Evolutionary conservation across 1,139 yeast genomes (phyloP).

Genomic region (Taiozyma sp.): DNA sequence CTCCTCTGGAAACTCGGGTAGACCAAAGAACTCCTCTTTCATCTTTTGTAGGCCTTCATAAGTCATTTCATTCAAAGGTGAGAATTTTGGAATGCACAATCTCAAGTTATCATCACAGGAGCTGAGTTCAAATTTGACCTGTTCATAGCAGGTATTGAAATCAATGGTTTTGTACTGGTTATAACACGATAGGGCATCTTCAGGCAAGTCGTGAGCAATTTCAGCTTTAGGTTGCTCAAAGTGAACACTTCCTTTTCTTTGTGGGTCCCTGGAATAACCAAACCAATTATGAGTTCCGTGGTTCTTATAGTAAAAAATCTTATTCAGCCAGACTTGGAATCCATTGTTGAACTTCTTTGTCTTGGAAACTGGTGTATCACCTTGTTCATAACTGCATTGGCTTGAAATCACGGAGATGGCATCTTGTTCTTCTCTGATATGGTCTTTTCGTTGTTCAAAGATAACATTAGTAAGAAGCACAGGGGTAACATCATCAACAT

Average conservation of each 20-base stretch:
- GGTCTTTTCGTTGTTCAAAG: not conserved
- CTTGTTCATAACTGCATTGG: constrained; percentile 5
- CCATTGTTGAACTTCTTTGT: constrained; percentile 4
- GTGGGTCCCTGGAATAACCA: not conserved
- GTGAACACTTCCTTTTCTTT: not conserved
- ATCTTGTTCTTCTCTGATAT: not conserved
- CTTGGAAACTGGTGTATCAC: constrained; percentile 9
- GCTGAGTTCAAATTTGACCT: not conserved
- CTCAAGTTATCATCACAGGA: not conserved
- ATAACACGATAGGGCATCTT: constrained; percentile 10
- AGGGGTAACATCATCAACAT: not conserved
- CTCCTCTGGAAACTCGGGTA: constrained; percentile 12
- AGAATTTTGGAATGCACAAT: constrained; percentile 5
- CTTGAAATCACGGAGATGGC: not conserved
- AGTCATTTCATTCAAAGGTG: constrained; percentile 17
- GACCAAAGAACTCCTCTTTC: constrained; percentile 8
- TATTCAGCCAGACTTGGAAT: constrained; percentile 9
- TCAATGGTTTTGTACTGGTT: constrained; percentile 12
- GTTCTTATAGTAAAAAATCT: constrained; percentile 5
- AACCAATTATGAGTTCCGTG: constrained; percentile 1
- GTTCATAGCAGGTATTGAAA: constrained; percentile 6
- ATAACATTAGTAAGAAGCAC: not conserved
- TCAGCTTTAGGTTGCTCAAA: not conserved
- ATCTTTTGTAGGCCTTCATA: constrained; percentile 16
- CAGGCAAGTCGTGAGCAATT: not conserved